Percentiles rank a stretch among this genome's conserved stretches.
phyloP scores from a whole-genome alignment of 331 rosid species.

The Phaseolus coccineus region DNA sequence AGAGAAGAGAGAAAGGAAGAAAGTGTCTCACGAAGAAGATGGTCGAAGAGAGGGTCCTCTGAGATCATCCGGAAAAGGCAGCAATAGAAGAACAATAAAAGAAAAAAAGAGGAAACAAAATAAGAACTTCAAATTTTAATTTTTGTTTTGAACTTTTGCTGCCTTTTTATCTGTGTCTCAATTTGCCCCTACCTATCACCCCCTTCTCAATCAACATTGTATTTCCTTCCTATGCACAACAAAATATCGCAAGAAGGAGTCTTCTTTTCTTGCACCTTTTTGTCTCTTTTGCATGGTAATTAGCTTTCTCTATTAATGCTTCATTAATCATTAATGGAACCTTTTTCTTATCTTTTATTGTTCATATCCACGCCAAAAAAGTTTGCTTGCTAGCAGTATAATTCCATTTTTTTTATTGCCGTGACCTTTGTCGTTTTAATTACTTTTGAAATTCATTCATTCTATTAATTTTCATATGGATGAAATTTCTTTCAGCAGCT shows the following conservation, averaged over 20 bases:
- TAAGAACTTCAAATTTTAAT: background rate
- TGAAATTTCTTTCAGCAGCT: constrained; percentile 66
- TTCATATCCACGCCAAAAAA: constrained; percentile 24
- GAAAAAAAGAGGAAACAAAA: background rate
- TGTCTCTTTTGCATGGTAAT: constrained; percentile 62
- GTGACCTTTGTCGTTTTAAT: background rate
- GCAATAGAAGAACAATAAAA: constrained; percentile 43
- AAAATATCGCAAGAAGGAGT: constrained; percentile 25
- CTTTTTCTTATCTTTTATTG: background rate
- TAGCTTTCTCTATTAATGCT: constrained; percentile 28
- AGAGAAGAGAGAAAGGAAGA: constrained; percentile 37
- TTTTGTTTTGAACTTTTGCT: constrained; percentile 61
- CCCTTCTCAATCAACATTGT: constrained; percentile 36
- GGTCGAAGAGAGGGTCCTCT: constrained; percentile 88
- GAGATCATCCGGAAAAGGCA: constrained; percentile 94
- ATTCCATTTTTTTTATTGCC: constrained; percentile 47
- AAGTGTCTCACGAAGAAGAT: constrained; percentile 58
- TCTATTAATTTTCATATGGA: constrained; percentile 27
- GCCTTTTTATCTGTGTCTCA: constrained; percentile 71
- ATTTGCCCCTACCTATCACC: constrained; percentile 45
- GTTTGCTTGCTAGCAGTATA: constrained; percentile 64
- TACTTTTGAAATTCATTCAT: constrained; percentile 28
- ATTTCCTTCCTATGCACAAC: constrained; percentile 17
- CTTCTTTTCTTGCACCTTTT: constrained; percentile 49
- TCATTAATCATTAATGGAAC: background rate